Evolutionary conservation across 805 yeast species (phyloP).

Genomic region (Cyberlindnera xylosilytica): DNA sequence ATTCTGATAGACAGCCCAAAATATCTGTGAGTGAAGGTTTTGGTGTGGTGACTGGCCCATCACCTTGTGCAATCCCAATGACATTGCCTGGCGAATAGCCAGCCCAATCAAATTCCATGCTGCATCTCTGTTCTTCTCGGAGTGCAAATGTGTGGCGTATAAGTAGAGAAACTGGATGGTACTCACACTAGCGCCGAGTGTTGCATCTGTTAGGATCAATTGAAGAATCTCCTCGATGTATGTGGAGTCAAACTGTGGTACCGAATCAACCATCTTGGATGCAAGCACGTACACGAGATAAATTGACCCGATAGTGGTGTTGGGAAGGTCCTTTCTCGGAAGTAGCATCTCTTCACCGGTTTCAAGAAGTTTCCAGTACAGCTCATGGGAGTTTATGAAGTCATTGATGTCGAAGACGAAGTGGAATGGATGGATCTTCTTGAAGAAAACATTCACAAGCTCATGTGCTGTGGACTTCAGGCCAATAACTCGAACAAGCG

Average conservation of each 20-base stretch:
- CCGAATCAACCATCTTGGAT: conserved; percentile 26
- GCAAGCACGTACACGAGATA: conserved; percentile 41
- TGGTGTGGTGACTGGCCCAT: conserved; percentile 22
- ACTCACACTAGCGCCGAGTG: conserved; percentile 41
- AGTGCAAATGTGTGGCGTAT: conserved; percentile 41
- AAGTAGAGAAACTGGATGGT: conserved; percentile 43
- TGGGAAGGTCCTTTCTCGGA: conserved; percentile 11
- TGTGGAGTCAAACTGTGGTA: conserved; percentile 17
- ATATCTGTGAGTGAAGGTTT: conserved; percentile 29
- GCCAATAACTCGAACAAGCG: conserved; percentile 33
- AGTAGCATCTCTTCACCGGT: background rate
- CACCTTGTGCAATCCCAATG: conserved; percentile 46
- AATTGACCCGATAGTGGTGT: conserved; percentile 37
- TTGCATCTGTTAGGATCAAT: conserved; percentile 40
- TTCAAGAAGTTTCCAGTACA: conserved; percentile 33
- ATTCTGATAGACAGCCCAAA: conserved; percentile 42
- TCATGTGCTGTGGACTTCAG: conserved; percentile 34
- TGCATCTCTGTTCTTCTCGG: conserved; percentile 44
- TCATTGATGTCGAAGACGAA: conserved; percentile 36
- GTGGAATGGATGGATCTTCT: conserved; percentile 42
- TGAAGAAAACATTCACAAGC: conserved; percentile 38
- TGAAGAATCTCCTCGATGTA: conserved; percentile 40
- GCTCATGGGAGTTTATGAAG: conserved; percentile 34
- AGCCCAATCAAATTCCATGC: conserved; percentile 46
- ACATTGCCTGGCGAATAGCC: conserved; percentile 45